Evolutionary conservation across 805 yeast species (phyloP), one percentile per base, ranked within the genome.

Genomic region (Yamadazyma kitorensis): DNA sequence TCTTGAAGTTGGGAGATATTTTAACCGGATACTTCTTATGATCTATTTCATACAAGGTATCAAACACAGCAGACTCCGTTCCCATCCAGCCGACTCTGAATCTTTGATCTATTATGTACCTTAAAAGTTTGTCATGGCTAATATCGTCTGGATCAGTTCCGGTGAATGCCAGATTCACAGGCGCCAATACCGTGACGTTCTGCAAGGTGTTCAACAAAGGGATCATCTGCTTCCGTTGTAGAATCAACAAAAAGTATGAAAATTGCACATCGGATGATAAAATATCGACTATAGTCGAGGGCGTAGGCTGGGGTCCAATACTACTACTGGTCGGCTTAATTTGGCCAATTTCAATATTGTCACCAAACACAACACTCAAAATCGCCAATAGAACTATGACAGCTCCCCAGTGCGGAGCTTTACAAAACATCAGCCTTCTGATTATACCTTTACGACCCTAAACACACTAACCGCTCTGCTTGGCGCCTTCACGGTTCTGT

Each of bases 141-240:
- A 24, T 28, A 12, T 27, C 25, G 2, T 31, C 27, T 16, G 28
- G 17, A 8, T 24, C 22, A 15, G 29, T 24, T 5, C 17, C 37
- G 3, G 62, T 65, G 54, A 83, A 85, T 1, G 95, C 95, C 44
- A 81, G 78, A 52, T 86, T 86, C 9, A 82, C 71, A 0, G 95
- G 95, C 1, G 94, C 95, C 25, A 83, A 52, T n/a, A 86, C 57
- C 0, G 95, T 85, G 37, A 81, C 74, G 52, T 84, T 81, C 16
- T 62, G 59, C 40, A 82, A 53, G 14, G 59, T 59, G 49, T 84
- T 86, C 20, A 86, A 53, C 25, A 59, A 54, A 2, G 87, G 87
- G 1, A 86, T 64, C 32, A 80, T 56, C 10, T 80, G 88, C 33
- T 69, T 66, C 34, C 72, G 57, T 51, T 86, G 95, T 2, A 86